Evolutionary conservation across 2,329 filamentous ascomycete species (phyloP).

Genomic region (Neofusicoccum parvum): DNA sequence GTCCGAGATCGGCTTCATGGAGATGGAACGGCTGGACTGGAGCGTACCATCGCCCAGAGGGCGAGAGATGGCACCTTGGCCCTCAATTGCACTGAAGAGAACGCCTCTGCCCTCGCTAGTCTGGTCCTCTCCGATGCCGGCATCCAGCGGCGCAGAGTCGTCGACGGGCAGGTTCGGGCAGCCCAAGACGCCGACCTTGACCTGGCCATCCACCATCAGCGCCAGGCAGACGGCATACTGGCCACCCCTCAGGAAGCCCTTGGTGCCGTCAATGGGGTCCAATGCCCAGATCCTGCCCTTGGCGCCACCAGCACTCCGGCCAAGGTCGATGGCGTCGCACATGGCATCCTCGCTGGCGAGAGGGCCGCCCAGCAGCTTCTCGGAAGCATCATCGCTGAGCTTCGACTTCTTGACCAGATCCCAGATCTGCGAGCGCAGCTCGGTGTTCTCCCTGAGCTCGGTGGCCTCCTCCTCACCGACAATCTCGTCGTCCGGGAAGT

Average conservation of each 20-base stretch:
- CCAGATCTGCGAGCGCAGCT: constrained; percentile 78
- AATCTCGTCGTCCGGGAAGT: constrained; percentile 88
- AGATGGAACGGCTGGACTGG: constrained; percentile 63
- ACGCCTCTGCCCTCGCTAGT: constrained; percentile 79
- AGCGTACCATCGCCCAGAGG: constrained; percentile 64
- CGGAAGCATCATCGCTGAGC: constrained; percentile 67
- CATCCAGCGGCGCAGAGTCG: constrained; percentile 70
- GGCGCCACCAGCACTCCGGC: constrained; percentile 69
- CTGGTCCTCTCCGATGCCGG: constrained; percentile 73
- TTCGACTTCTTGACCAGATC: constrained; percentile 73
- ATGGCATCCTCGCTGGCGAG: constrained; percentile 66
- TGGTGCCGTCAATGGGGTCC: constrained; percentile 96
- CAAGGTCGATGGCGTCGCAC: constrained; percentile 60
- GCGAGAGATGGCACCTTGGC: constrained; percentile 78
- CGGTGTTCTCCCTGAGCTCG: constrained; percentile 70
- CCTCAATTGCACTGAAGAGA: constrained; percentile 80
- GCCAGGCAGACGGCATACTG: constrained; percentile 96
- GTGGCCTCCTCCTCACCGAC: constrained; percentile 94
- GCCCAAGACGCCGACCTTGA: constrained; percentile 90
- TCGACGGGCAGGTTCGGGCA: constrained; percentile 94
- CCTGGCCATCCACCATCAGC: constrained; percentile 88
- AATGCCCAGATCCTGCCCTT: constrained; percentile 90
- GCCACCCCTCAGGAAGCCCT: constrained; percentile 92
- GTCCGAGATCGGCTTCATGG: constrained; percentile 76
- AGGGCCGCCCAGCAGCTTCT: constrained; percentile 69